A percentile compares a stretch with the other conserved stretches of the same genome.
Evolutionary conservation across 2,329 filamentous ascomycete species (phyloP).

Genomic region (Thermomyces lanuginosus): DNA sequence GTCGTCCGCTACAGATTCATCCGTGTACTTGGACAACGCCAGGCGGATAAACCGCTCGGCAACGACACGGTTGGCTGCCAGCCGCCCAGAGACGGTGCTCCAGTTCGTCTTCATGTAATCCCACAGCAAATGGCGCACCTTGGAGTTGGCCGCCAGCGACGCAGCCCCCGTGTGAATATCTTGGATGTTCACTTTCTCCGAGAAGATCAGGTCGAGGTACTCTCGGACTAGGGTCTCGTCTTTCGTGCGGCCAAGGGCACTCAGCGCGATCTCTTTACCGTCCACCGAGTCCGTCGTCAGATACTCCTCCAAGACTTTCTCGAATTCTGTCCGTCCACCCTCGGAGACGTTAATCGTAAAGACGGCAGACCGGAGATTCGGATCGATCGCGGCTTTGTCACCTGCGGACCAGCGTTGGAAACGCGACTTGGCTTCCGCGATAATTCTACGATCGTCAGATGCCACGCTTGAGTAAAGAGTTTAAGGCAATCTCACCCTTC

Average conservation of each 20-base stretch:
- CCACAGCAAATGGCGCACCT: conserved; percentile 64
- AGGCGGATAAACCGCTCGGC: conserved; percentile 76
- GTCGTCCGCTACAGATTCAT: conserved; percentile 51
- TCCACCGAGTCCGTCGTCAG: conserved; percentile 68
- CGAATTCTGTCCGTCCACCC: conserved; percentile 51
- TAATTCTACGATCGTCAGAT: conserved; percentile 33
- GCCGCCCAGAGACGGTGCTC: conserved; percentile 51
- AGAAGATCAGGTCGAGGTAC: conserved; percentile 60
- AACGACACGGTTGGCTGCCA: conserved; percentile 69
- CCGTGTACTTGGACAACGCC: conserved; percentile 62
- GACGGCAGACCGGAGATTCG: conserved; percentile 62
- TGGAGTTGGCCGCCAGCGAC: conserved; percentile 55
- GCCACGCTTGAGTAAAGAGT: conserved; percentile 4
- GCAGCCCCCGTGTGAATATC: conserved; percentile 75
- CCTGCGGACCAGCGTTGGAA: conserved; percentile 65
- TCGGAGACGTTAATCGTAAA: conserved; percentile 67
- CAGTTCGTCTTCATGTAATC: conserved; percentile 73
- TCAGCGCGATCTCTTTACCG: conserved; percentile 72
- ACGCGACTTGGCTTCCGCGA: conserved; percentile 56
- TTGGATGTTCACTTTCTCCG: conserved; percentile 65
- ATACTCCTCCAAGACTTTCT: conserved; percentile 72
- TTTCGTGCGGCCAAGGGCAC: conserved; percentile 57
- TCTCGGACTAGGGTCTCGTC: conserved; percentile 51
- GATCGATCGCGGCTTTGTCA: conserved; percentile 55
- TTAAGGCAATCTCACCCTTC: conserved; percentile 41